A percentile compares a stretch with the other conserved stretches of the same genome.
phyloP scores from a whole-genome alignment of 768 basidiomycete genomes.

The Suillus americanus region DNA sequence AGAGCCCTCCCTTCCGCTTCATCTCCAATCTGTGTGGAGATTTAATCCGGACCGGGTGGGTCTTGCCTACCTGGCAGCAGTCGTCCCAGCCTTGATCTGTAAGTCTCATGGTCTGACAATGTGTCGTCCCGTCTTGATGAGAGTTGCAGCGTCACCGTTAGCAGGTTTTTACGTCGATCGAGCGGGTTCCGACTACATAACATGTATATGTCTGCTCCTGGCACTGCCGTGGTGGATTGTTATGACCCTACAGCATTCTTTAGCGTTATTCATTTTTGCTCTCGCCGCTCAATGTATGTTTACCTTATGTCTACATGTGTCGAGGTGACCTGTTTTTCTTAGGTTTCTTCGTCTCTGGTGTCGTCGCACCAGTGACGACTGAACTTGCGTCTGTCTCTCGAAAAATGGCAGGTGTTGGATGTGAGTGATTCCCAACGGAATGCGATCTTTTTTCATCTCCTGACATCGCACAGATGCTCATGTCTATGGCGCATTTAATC shows the following conservation, averaged over 20 bases:
- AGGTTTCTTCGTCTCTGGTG: slow-evolving; percentile 65
- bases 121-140: neutral
- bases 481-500: slow-evolving; percentile 72
- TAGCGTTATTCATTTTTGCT: slow-evolving; percentile 34
- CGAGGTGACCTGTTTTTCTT: slow-evolving; percentile 5
- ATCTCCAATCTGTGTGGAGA: slow-evolving; percentile 49
- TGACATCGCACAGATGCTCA: slow-evolving; percentile 54
- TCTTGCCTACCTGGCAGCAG: slow-evolving; percentile 63
- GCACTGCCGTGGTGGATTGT: slow-evolving; percentile 66
- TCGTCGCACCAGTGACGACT: slow-evolving; percentile 60
- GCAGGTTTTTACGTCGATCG: slow-evolving; percentile 61
- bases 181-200: slow-evolving; percentile 55
- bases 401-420: slow-evolving; percentile 63
- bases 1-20: slow-evolving; percentile 60
- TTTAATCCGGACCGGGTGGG: slow-evolving; percentile 55
- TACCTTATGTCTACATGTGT: neutral
- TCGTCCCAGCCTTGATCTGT: slow-evolving; percentile 68
- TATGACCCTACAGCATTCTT: slow-evolving; percentile 55
- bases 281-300: slow-evolving; percentile 55
- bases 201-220: slow-evolving; percentile 45
- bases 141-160: slow-evolving; percentile 50
- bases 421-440: slow-evolving; percentile 37
- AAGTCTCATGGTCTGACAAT: slow-evolving; percentile 21
- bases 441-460: neutral
- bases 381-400: slow-evolving; percentile 65